Evolutionary conservation across 2,329 filamentous ascomycete genomes (phyloP), one percentile per base, ranked within the genome.

Genomic region (Exophiala spinifera): DNA sequence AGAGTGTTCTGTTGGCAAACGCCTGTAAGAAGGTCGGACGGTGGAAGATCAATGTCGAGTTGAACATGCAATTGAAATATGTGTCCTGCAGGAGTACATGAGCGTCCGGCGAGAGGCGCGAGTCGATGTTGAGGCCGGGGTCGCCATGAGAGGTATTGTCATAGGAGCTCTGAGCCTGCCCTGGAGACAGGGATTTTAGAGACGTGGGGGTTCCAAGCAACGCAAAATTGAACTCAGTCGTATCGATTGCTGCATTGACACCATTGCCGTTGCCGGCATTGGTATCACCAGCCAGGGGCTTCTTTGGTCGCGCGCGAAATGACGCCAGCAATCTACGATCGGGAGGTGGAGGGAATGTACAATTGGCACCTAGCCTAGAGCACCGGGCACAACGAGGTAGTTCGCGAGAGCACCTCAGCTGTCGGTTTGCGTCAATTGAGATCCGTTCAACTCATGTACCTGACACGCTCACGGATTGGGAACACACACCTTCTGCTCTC

Each of bases 341-440:
- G 13, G 52, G 52, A 15, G 52, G 52, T 14, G 39, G 21, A 7
- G 52, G 52, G 37, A 34, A 55, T 36, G 48, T 46, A 47, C 52
- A 55, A 13, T 31, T 33, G 4, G 39, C 46, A 17, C 28, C 33
- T 17, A 55, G 40, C 17, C 52, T 50, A 11, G 44, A 15, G 19
- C 52, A 55, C 46, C 52, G n/a, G 36, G 37, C 46, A 21, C 52
- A 55, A 28, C n/a, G 42, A 4, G 47, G 52, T 3, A 55, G 46
- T 21, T 55, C 52, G 5, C 52, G 52, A 20, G 52, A 55, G 42
- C 52, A 55, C 50, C 52, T 37, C 19, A 55, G 31, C 46, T 55
- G 20, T 19, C 21, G 11, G 28, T n/a, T 25, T 8, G 33, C 15
- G 15, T 10, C 15, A n/a, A 15, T 13, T 31, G 33, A 48, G n/a